Base-by-base conservation (phyloP, 495 filamentous ascomycete species). In the Xylona heveae region DNA sequence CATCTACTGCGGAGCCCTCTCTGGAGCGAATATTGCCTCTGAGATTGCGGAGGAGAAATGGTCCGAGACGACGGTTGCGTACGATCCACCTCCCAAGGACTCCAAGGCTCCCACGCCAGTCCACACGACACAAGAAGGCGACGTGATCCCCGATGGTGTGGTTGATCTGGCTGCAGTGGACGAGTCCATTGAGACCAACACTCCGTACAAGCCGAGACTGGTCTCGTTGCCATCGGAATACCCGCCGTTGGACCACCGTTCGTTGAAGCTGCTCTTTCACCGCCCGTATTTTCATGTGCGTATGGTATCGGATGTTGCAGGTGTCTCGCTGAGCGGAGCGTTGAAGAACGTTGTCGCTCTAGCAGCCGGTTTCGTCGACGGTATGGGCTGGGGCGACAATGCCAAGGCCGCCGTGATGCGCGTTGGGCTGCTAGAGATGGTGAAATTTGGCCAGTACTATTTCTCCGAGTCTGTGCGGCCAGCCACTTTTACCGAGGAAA, bases 331-430 rank as follows among this genome's bases (percentile, higher is more conserved):
- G 33, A 77, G 82, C 19, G 90, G 90, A 10, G 90, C 90, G 1
- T 63, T 99, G 33, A 99, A 99, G 59, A 99, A 99, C 55, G 77
- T 99, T 38, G 78, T 99, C 34, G 90, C 90, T 7, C 55, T 99
- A 5, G 83, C 84, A 2, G 83, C 88, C 5, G 90, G 90, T 33
- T 95, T 88, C 59, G 82, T 95, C 35, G 80, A 85, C 32, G 90
- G 90, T 12, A 67, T 85, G 40, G 83, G 84, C 37, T 99, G 90
- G 90, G 90, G 85, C 41, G 82, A 92, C 56, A 97, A 93, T 45
- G 84, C 85, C 30, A 94, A 94, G 57, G 81, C 88, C 24, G 88
- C 88, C 14, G 72, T 97, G 29, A 94, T 94, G 83, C 77, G 88
- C 7, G 74, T 93, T 18, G 88, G 88, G 6, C 64, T 97, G 33